A percentile compares a stretch with the other conserved stretches of the same genome.
Conservation (phyloP, 805 yeast species). For the Scheffersomyces spartinae region DNA sequence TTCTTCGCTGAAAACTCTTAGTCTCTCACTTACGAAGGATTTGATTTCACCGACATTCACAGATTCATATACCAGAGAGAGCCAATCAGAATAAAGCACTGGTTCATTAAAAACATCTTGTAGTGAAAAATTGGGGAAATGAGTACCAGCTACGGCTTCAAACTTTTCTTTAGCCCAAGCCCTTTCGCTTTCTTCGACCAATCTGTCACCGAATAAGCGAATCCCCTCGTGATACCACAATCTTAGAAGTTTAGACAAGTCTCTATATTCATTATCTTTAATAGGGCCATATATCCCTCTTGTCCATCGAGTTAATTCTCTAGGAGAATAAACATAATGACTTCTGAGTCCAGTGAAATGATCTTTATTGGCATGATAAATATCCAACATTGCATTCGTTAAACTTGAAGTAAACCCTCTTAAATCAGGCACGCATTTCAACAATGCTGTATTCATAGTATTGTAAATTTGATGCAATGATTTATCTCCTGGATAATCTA, state of each 20-base stretch:
- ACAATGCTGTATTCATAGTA: conserved; percentile 41
- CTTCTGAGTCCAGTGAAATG: conserved; percentile 30
- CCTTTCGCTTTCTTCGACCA: conserved; percentile 37
- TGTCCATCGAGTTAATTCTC: conserved; percentile 84
- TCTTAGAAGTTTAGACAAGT: conserved; percentile 37
- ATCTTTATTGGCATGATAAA: conserved; percentile 37
- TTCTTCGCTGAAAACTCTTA: conserved; percentile 69
- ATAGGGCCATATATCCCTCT: conserved; percentile 56
- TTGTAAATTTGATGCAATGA: conserved; percentile 62
- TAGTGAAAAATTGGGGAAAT: conserved; percentile 38
- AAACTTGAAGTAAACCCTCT: conserved; percentile 41
- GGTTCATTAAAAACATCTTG: conserved; percentile 32
- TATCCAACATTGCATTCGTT: conserved; percentile 54
- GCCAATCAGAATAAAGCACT: conserved; percentile 65
- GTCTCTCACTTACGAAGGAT: conserved; percentile 48
- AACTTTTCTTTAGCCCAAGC: conserved; percentile 35
- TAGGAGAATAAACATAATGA: conserved; percentile 75
- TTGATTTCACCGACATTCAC: conserved; percentile 38
- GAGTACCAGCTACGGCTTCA: conserved; percentile 14
- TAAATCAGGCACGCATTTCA: conserved; percentile 51
- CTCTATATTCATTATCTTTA: conserved; percentile 19
- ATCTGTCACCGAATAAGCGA: conserved; percentile 66
- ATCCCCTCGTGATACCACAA: conserved; percentile 77
- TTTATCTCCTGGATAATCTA: conserved; percentile 61
- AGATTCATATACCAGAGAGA: conserved; percentile 48